Evolutionary conservation across 352 stramenopile genomes (phyloP).

Genomic region (Phytophthora tubulina): DNA sequence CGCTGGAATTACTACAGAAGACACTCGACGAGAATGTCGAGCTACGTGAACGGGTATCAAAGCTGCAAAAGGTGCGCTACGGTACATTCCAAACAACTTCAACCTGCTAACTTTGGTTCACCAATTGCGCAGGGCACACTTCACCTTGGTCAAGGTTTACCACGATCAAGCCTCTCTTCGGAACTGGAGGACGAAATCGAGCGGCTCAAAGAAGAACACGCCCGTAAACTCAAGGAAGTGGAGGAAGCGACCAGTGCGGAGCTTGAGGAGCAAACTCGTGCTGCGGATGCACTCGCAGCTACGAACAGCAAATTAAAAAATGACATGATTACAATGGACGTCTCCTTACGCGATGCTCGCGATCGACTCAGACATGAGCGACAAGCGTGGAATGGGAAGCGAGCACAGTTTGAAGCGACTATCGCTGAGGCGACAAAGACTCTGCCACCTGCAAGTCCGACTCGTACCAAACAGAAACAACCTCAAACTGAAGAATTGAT

Average conservation of each 20-base stretch:
- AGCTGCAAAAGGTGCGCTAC: slow-evolving; percentile 54
- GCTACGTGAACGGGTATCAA: slow-evolving; percentile 56
- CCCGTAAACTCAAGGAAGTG: slow-evolving; percentile 41
- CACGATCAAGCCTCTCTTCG: slow-evolving; percentile 50
- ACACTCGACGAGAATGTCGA: slow-evolving; percentile 83
- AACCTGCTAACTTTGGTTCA: not conserved
- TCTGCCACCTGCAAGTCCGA: slow-evolving; percentile 30
- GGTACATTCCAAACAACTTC: not conserved
- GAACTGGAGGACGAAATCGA: slow-evolving; percentile 76
- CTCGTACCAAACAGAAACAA: slow-evolving; percentile 23
- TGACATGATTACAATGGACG: slow-evolving; percentile 59
- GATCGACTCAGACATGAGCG: slow-evolving; percentile 54
- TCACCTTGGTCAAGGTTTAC: slow-evolving; percentile 52
- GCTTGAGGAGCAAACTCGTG: slow-evolving; percentile 40
- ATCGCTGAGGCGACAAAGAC: slow-evolving; percentile 34
- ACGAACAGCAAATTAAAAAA: slow-evolving; percentile 67
- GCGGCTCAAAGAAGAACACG: slow-evolving; percentile 58
- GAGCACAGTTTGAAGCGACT: slow-evolving; percentile 31
- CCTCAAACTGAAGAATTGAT: slow-evolving; percentile 17
- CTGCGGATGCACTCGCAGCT: slow-evolving; percentile 43
- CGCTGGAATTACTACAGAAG: slow-evolving; percentile 82
- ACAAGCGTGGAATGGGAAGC: slow-evolving; percentile 46
- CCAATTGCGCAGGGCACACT: slow-evolving; percentile 46
- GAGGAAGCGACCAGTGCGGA: slow-evolving; percentile 46
- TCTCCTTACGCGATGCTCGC: slow-evolving; percentile 41